phyloP scores from a whole-genome alignment of 2,329 filamentous ascomycete species.

The Fusarium nanum region DNA sequence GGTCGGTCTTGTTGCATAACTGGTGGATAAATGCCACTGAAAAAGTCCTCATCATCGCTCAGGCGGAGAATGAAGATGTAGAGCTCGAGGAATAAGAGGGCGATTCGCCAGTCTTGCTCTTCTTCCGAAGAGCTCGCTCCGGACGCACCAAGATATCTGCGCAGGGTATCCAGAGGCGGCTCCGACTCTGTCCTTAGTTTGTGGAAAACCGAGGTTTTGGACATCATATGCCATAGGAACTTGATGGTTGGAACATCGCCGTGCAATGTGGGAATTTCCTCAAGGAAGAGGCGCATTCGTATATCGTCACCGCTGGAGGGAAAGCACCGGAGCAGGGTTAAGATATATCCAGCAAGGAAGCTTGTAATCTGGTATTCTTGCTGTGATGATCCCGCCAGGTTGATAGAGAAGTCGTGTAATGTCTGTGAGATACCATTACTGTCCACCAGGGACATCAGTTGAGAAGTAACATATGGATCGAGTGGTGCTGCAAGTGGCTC shows the following conservation, averaged over 20 bases:
- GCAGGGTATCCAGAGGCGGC: constrained; percentile 46
- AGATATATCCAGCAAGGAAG: constrained; percentile 84
- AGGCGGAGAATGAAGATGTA: constrained; percentile 93
- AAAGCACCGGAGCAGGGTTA: constrained; percentile 88
- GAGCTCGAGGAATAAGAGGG: constrained; percentile 91
- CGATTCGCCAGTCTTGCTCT: constrained; percentile 81
- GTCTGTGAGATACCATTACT: constrained; percentile 74
- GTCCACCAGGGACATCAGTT: constrained; percentile 78
- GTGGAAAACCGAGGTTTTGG: constrained; percentile 56
- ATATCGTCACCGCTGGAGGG: constrained; percentile 86
- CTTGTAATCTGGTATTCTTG: constrained; percentile 61
- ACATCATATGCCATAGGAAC: constrained; percentile 82
- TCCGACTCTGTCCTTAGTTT: constrained; percentile 50
- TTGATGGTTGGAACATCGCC: constrained; percentile 70
- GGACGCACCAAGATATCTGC: constrained; percentile 50
- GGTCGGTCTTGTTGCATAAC: constrained; percentile 53
- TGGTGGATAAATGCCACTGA: constrained; percentile 66
- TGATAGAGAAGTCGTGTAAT: constrained; percentile 51
- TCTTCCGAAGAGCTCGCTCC: constrained; percentile 42
- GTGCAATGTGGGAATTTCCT: constrained; percentile 50
- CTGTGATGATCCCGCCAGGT: constrained; percentile 47
- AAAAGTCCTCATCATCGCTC: constrained; percentile 97
- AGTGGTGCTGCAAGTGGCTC: constrained; percentile 49
- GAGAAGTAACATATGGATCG: constrained; percentile 69
- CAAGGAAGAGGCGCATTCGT: constrained; percentile 89